These are phyloP conservation scores for Candida schatavii DNA, from an alignment of 805 yeast genomes.

Conservation along the genomic window DNA sequence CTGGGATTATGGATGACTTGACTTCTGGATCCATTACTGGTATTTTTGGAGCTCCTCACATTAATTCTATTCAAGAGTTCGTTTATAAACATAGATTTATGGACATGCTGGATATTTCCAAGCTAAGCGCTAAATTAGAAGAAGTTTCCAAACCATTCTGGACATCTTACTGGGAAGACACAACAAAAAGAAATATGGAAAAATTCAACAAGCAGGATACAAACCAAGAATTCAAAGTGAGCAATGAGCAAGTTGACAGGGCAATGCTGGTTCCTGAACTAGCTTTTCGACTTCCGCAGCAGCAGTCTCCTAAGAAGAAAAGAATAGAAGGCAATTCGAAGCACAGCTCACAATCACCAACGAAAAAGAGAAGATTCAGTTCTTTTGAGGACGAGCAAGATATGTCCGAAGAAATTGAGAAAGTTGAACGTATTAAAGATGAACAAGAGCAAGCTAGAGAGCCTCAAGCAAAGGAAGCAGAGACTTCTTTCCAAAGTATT, in stretches of 20 bases:
- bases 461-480: slow-evolving; percentile 4
- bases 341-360: slow-evolving; percentile 15
- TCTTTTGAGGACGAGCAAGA: background rate
- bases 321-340: background rate
- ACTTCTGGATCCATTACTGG: slow-evolving; percentile 24
- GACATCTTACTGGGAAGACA: slow-evolving; percentile 50
- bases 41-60: slow-evolving; percentile 61
- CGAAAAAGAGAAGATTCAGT: slow-evolving; percentile 4
- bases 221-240: slow-evolving; percentile 22
- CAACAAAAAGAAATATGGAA: slow-evolving; percentile 33
- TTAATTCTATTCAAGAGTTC: slow-evolving; percentile 49
- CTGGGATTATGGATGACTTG: slow-evolving; percentile 32
- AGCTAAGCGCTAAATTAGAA: slow-evolving; percentile 28
- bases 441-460: background rate
- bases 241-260: slow-evolving; percentile 21
- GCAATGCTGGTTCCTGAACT: slow-evolving; percentile 1
- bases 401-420: slow-evolving; percentile 5
- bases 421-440: slow-evolving; percentile 1
- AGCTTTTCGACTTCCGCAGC: too few relatives aligned
- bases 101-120: slow-evolving; percentile 24
- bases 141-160: slow-evolving; percentile 46
- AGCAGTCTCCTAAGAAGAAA: background rate
- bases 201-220: slow-evolving; percentile 36
- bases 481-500: slow-evolving; percentile 13
- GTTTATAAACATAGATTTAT: slow-evolving; percentile 51